These are phyloP conservation scores for Cladosporium sp. DNA, from an alignment of 2,329 filamentous ascomycete genomes.

Conservation along the genomic window DNA sequence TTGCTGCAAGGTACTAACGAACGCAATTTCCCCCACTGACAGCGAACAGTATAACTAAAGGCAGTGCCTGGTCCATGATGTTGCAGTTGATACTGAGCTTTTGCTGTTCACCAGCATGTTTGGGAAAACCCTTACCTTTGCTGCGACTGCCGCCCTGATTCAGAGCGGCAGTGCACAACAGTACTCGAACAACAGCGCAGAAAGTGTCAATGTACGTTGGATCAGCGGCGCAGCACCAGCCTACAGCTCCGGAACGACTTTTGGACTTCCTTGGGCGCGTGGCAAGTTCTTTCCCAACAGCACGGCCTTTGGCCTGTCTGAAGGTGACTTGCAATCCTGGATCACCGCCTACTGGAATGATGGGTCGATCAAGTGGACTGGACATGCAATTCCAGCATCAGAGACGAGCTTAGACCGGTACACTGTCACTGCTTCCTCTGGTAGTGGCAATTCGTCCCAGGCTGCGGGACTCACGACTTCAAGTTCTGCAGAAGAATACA, in stretches of 20 bases:
- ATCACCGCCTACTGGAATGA: constrained; percentile 61
- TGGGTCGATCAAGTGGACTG: constrained; percentile 63
- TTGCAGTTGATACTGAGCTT: not conserved
- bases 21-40: not conserved
- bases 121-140: not conserved
- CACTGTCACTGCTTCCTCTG: constrained; percentile 40
- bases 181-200: not conserved
- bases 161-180: constrained; percentile 1
- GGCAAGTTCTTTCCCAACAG: constrained; percentile 40
- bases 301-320: constrained; percentile 36
- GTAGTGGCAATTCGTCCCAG: constrained; percentile 21
- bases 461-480: constrained; percentile 30
- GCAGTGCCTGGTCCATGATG: not conserved
- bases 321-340: constrained; percentile 52
- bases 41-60: not conserved
- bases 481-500: constrained; percentile 29
- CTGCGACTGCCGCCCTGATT: not conserved
- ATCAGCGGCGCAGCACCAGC: constrained; percentile 19
- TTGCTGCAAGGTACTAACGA: not conserved
- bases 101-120: constrained; percentile 8
- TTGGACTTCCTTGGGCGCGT: constrained; percentile 42
- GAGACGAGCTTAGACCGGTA: constrained; percentile 46
- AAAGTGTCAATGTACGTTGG: constrained; percentile 13
- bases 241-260: constrained; percentile 37
- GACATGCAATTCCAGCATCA: constrained; percentile 54